Conservation (phyloP, 1,284 basidiomycete species). For the Abortiporus biennis region DNA sequence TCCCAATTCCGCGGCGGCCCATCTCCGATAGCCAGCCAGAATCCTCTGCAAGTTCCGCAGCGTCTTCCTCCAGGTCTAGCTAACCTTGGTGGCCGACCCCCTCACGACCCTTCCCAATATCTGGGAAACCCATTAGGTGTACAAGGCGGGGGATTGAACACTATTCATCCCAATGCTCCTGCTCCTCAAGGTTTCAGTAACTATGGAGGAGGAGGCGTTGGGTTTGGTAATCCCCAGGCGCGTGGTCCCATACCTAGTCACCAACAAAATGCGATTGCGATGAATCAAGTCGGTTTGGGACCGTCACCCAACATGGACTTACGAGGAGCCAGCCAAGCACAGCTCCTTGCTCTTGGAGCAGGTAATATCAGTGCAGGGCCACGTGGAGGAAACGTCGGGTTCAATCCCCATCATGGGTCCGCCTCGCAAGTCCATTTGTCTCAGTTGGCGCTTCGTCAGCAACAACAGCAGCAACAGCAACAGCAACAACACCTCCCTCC, state of each 20-base stretch:
- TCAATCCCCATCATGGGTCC: constrained; percentile 42
- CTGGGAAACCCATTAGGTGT: constrained; percentile 44
- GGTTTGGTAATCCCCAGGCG: constrained; percentile 44
- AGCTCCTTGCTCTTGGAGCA: constrained; percentile 38
- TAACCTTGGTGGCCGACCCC: constrained; percentile 74
- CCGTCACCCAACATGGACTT: constrained; percentile 50
- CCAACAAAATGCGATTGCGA: constrained; percentile 46
- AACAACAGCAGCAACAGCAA: constrained; percentile 33
- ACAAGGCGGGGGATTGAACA: constrained; percentile 34
- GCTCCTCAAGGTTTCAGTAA: constrained; percentile 47
- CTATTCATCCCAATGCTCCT: constrained; percentile 40
- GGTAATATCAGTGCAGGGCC: constrained; percentile 25
- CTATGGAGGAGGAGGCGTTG: constrained; percentile 35
- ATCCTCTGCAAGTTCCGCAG: constrained; percentile 41
- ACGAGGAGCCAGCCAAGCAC: constrained; percentile 42
- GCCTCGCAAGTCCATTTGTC: constrained; percentile 31
- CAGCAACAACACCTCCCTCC: constrained; percentile 50
- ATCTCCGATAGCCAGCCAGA: constrained; percentile 51
- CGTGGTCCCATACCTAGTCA: constrained; percentile 46
- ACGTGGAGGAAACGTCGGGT: constrained; percentile 33
- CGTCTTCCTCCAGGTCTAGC: constrained; percentile 75
- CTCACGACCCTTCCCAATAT: constrained; percentile 70
- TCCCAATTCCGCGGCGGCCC: constrained; percentile 63
- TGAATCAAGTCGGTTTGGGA: constrained; percentile 39
- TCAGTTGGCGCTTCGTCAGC: constrained; percentile 35